Percentiles rank a stretch among this genome's conserved stretches.
Conservation (phyloP, 306 rosid genomes). For the Prosopis cineraria region DNA sequence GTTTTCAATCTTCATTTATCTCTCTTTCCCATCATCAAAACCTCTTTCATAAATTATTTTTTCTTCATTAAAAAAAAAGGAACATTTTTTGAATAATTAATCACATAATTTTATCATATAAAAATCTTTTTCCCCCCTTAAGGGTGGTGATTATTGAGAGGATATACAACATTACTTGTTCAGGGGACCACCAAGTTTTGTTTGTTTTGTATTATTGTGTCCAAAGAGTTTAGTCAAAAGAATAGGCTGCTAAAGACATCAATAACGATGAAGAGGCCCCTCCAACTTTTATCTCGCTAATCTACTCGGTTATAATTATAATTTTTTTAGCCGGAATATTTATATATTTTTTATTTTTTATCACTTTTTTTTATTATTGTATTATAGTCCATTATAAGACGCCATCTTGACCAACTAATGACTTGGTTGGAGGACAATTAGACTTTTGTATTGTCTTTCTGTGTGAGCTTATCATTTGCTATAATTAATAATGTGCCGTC, state of each 20-base stretch:
- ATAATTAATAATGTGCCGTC: not conserved
- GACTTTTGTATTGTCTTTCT: not conserved
- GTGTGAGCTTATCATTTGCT: not conserved
- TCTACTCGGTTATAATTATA: not conserved
- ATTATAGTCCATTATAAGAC: slow-evolving; percentile 8
- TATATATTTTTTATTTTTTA: no score
- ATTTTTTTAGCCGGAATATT: no score
- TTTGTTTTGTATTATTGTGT: slow-evolving; percentile 40
- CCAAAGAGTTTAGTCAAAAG: slow-evolving; percentile 42
- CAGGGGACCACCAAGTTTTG: slow-evolving; percentile 34
- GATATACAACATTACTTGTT: slow-evolving; percentile 19
- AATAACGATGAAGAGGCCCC: slow-evolving; percentile 28
- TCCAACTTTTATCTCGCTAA: slow-evolving; percentile 8
- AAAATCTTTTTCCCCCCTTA: no score
- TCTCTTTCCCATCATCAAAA: not conserved
- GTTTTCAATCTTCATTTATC: slow-evolving; percentile 42
- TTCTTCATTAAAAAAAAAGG: no score
- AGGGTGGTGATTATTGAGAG: not conserved
- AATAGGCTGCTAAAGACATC: slow-evolving; percentile 34
- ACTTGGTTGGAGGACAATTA: not conserved
- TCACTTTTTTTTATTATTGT: slow-evolving; percentile 1
- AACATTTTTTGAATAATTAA: not conserved
- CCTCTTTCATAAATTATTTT: not conserved
- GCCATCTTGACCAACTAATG: slow-evolving; percentile 32
- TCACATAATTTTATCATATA: not conserved